These are phyloP conservation scores for Quercus tomentella DNA, from an alignment of 331 rosid genomes.

Conservation along the genomic window DNA sequence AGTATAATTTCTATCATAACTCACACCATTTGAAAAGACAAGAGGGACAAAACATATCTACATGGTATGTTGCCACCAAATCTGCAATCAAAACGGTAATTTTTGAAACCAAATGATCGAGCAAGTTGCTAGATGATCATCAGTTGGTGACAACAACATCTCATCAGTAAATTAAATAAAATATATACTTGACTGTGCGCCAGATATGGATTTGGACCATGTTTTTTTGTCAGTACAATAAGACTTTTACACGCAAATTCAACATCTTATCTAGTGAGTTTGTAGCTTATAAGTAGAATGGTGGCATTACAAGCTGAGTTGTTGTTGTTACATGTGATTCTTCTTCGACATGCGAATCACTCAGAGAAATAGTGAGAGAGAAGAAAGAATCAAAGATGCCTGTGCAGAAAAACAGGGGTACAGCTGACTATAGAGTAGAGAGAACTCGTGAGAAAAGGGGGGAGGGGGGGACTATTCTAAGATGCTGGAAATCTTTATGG, in stretches of 20 bases:
- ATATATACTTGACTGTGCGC: background rate
- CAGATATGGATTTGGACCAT: constrained; percentile 4
- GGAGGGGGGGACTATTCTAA: constrained; percentile 46
- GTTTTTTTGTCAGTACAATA: background rate
- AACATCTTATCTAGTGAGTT: background rate
- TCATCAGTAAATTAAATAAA: background rate
- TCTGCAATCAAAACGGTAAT: constrained; percentile 9
- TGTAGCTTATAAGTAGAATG: background rate
- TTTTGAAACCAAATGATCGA: constrained; percentile 7
- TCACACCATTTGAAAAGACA: constrained; percentile 8
- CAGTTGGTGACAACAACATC: constrained; percentile 14
- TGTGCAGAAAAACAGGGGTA: constrained; percentile 5
- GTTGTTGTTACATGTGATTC: background rate
- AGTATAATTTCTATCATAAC: constrained; percentile 14
- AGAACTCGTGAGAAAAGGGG: background rate
- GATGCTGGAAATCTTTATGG: constrained; percentile 69
- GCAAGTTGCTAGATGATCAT: constrained; percentile 9
- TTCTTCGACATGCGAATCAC: background rate
- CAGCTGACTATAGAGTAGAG: background rate
- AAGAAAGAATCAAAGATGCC: background rate
- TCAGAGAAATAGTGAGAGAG: background rate
- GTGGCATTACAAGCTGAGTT: background rate
- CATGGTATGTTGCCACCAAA: constrained; percentile 21
- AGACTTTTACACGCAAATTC: background rate
- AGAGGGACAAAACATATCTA: constrained; percentile 3